Conservation (phyloP, 441 rosid species). For the Populus hybrid region DNA sequence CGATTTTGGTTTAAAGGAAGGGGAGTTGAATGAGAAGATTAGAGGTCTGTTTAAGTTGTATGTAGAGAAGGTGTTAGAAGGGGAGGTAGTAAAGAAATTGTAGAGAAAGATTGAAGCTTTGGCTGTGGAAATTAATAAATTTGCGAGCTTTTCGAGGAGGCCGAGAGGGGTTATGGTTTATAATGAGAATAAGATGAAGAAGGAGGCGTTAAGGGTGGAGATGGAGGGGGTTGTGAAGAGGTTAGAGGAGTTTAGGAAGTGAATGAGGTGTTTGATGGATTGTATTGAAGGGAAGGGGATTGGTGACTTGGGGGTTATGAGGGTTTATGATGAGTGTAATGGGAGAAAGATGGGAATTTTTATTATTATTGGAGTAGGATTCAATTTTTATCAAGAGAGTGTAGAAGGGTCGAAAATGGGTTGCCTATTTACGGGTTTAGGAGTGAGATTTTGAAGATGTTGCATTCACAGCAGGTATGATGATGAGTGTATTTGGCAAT, state of each 20-base stretch:
- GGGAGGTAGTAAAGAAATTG: constrained; percentile 12
- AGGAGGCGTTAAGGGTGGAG: constrained; percentile 10
- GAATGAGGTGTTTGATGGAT: constrained; percentile 16
- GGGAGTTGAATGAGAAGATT: constrained; percentile 3
- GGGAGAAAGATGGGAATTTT: background rate
- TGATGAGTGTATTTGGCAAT: background rate
- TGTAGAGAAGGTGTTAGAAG: constrained; percentile 5
- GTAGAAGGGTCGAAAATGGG: constrained; percentile 20
- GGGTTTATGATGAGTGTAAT: background rate
- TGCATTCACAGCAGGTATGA: constrained; percentile 18
- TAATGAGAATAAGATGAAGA: background rate
- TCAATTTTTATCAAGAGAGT: constrained; percentile 18
- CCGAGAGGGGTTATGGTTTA: background rate
- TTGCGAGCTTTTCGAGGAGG: background rate
- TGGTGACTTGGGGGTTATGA: constrained; percentile 14
- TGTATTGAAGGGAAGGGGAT: constrained; percentile 13
- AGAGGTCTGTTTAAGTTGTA: constrained; percentile 5
- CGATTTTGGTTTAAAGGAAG: background rate
- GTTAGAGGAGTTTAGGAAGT: constrained; percentile 19
- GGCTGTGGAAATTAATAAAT: background rate
- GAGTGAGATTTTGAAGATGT: constrained; percentile 23
- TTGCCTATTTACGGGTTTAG: constrained; percentile 24
- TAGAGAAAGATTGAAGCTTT: background rate
- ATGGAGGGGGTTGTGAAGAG: constrained; percentile 9
- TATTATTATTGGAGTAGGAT: constrained; percentile 15